Base-by-base conservation (phyloP, 2,329 filamentous ascomycete genomes). In the Cryphonectria parasitica region DNA sequence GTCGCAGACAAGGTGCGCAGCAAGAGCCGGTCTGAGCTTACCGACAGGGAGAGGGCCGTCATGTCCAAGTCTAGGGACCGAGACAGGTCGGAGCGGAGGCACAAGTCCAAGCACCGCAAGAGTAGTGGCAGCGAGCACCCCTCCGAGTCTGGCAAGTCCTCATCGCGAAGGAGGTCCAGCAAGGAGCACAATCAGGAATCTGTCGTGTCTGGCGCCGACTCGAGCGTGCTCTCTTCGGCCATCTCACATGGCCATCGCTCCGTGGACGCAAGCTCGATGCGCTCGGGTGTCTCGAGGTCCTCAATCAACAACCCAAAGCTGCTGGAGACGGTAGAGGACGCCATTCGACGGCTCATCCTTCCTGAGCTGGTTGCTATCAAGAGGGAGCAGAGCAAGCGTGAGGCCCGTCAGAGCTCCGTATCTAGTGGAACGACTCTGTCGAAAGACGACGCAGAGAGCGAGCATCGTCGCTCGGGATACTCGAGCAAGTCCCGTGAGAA, bases 271-370 rank as follows among this genome's bases (percentile, higher is more conserved):
- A 83, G 87, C 77, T 87, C 87, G 45, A 79, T 83, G 71, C 84
- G 83, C 69, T 87, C 85, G 0, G 82, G 81, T 10, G 80, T 80
- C 34, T 89, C 87, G 39, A 83, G 83, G 31, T 93, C 93, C 3
- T 95, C 93, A 0, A 93, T 97, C 79, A 97, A 97, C 81, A 97
- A 98, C 77, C 95, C 95, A 0, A 96, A 94, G 78, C 83, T 98
- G 1, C 86, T 98, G 2, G 93, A 96, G 77, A 96, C 94, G 0
- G 95, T 98, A 3, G 95, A 98, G 81, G 94, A 97, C 81, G 94
- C 94, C 19, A 97, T 98, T 77, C 91, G 94, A 73, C 89, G 94
- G 64, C 86, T 97, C 65, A 97, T 98, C 67, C 83, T 99, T 2
- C 96, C 96, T 0, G 95, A 99, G 80, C 85, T 99, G 61, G 95